phyloP scores from a whole-genome alignment of 2,329 filamentous ascomycete species.

The Spiromastix sp. region DNA sequence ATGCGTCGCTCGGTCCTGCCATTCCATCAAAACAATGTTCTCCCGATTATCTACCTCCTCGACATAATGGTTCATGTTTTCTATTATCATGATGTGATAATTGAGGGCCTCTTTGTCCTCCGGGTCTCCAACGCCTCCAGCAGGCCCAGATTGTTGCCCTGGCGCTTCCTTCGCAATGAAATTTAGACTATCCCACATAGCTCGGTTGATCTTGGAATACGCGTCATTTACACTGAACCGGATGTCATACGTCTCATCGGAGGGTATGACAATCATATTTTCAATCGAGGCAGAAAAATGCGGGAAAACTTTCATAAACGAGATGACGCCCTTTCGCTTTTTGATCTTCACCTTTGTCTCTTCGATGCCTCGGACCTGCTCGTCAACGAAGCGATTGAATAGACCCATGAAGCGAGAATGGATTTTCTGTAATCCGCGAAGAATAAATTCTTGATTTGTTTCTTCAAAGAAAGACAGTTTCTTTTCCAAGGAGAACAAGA shows the following conservation, averaged over 20 bases:
- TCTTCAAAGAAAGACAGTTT: constrained; percentile 72
- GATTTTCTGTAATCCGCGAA: constrained; percentile 67
- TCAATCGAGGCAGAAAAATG: constrained; percentile 74
- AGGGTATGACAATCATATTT: constrained; percentile 57
- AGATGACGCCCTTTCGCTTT: constrained; percentile 93
- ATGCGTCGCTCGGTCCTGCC: constrained; percentile 64
- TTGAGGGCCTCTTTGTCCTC: constrained; percentile 97
- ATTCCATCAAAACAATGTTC: constrained; percentile 68
- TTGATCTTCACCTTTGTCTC: constrained; percentile 99
- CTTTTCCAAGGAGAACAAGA: constrained; percentile 69
- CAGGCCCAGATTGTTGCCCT: constrained; percentile 42
- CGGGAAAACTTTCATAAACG: constrained; percentile 89
- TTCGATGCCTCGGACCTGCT: constrained; percentile 90
- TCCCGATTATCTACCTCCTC: constrained; percentile 74
- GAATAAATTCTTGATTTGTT: constrained; percentile 86
- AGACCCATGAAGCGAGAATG: constrained; percentile 63
- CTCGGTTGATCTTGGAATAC: constrained; percentile 79
- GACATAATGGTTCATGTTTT: constrained; percentile 97
- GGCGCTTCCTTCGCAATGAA: constrained; percentile 73
- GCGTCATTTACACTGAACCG: constrained; percentile 73
- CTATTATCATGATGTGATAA: constrained; percentile 92
- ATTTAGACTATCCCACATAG: constrained; percentile 95
- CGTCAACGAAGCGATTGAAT: constrained; percentile 84
- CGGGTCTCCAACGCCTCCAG: constrained; percentile 46
- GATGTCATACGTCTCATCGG: constrained; percentile 53